Conservation (phyloP, 345 rosid species). For the Aquilaria sinensis region DNA sequence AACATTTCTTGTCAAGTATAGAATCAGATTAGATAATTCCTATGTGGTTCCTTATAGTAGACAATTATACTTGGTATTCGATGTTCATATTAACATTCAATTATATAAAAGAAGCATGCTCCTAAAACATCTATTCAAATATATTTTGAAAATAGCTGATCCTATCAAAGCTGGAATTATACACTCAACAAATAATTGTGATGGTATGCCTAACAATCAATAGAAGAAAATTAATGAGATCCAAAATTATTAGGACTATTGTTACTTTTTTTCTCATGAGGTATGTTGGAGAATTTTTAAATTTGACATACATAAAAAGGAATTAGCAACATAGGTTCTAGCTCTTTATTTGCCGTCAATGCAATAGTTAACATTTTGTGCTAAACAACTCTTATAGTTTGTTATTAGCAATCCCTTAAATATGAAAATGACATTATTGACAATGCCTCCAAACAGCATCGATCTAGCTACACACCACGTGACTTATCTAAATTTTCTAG, state of each 20-base stretch:
- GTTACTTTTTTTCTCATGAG: conserved; percentile 7
- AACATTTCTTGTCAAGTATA: not conserved
- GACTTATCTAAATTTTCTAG: no score
- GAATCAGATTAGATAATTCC: not conserved
- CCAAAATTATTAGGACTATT: not conserved
- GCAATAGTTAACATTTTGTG: no score
- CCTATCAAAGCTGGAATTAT: not conserved
- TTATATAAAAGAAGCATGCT: not conserved
- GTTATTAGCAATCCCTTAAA: no score
- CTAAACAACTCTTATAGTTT: no score
- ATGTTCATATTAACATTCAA: conserved; percentile 10
- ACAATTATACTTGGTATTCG: not conserved
- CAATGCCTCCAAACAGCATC: no score
- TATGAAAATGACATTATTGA: no score
- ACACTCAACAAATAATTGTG: not conserved
- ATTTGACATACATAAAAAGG: conserved; percentile 4
- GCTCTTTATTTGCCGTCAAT: not conserved
- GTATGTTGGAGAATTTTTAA: conserved; percentile 12
- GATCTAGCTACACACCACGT: no score
- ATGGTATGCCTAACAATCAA: no score
- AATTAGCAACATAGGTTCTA: not conserved
- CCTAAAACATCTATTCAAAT: conserved; percentile 6
- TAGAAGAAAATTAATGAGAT: conserved; percentile 2
- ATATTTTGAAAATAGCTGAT: not conserved
- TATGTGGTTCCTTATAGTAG: conserved; percentile 3